phyloP scores from a whole-genome alignment of 345 rosid genomes.

The Euphorbia lathyris region DNA sequence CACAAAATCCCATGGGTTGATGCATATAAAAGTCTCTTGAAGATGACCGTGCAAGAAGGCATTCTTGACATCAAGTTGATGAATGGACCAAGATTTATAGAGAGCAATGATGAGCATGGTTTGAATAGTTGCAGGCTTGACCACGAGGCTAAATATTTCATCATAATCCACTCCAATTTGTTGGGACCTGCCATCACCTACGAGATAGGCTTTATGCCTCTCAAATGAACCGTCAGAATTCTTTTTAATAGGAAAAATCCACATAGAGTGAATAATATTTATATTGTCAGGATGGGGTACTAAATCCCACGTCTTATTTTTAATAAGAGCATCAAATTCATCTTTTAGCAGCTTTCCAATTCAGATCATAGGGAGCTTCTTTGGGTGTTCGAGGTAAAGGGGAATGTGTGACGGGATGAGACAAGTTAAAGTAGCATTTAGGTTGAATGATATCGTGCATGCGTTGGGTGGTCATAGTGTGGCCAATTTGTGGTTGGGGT shows the following conservation, averaged over 20 bases:
- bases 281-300: slow-evolving; percentile 2
- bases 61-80: too few species aligned
- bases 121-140: slow-evolving; percentile 4
- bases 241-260: not conserved
- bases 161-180: slow-evolving; percentile 4
- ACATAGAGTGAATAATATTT: not conserved
- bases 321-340: slow-evolving; percentile 7
- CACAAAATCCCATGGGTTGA: slow-evolving; percentile 1
- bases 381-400: not conserved
- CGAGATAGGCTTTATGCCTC: slow-evolving; percentile 14
- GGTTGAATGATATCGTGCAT: too few species aligned
- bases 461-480: not conserved
- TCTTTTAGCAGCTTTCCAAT: not conserved
- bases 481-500: not conserved
- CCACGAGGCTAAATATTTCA: not conserved
- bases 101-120: not conserved
- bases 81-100: not conserved
- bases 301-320: too few species aligned
- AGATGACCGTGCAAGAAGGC: too few species aligned
- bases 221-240: slow-evolving; percentile 8
- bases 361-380: not conserved
- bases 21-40: not conserved
- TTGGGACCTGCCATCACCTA: too few species aligned
- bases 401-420: not conserved
- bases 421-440: too few species aligned